These are phyloP conservation scores for Ilyonectria destructans DNA, from an alignment of 2,329 filamentous ascomycete species.

Conservation along the genomic window DNA sequence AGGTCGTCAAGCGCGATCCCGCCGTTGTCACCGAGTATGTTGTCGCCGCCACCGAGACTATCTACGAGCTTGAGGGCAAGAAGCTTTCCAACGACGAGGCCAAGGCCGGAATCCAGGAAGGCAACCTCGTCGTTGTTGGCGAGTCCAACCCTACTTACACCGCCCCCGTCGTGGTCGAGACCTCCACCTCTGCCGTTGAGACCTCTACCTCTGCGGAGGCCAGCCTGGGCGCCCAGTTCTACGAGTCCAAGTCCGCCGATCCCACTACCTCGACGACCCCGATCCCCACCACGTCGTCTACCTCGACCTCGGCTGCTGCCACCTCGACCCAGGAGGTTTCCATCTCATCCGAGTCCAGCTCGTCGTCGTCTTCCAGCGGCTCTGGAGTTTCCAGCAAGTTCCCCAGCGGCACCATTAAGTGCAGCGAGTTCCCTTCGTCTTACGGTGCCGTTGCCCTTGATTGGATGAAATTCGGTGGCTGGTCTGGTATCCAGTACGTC, in stretches of 20 bases:
- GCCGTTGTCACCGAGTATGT: constrained; percentile 68
- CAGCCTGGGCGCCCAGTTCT: constrained; percentile 64
- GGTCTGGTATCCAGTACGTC: constrained; percentile 82
- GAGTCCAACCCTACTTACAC: constrained; percentile 70
- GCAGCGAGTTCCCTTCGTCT: constrained; percentile 81
- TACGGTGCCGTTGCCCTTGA: constrained; percentile 84
- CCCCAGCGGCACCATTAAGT: constrained; percentile 81
- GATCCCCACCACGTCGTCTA: constrained; percentile 28
- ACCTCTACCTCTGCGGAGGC: constrained; percentile 55
- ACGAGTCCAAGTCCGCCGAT: constrained; percentile 62
- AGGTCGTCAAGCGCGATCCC: constrained; percentile 64
- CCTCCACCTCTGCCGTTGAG: constrained; percentile 57
- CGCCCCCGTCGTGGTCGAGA: constrained; percentile 59
- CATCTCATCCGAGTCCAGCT: constrained; percentile 44
- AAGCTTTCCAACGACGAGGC: constrained; percentile 76
- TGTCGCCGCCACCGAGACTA: constrained; percentile 74
- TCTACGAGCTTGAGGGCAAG: constrained; percentile 81
- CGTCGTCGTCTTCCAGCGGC: constrained; percentile 45
- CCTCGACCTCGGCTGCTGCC: constrained; percentile 36
- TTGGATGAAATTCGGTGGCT: constrained; percentile 82
- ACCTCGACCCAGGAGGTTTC: constrained; percentile 41
- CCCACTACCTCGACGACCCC: constrained; percentile 40
- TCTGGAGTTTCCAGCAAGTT: constrained; percentile 79
- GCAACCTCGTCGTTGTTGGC: constrained; percentile 78
- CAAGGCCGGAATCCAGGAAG: constrained; percentile 79